Conservation (phyloP, 1,284 basidiomycete genomes). For the Moesziomyces sp. region DNA sequence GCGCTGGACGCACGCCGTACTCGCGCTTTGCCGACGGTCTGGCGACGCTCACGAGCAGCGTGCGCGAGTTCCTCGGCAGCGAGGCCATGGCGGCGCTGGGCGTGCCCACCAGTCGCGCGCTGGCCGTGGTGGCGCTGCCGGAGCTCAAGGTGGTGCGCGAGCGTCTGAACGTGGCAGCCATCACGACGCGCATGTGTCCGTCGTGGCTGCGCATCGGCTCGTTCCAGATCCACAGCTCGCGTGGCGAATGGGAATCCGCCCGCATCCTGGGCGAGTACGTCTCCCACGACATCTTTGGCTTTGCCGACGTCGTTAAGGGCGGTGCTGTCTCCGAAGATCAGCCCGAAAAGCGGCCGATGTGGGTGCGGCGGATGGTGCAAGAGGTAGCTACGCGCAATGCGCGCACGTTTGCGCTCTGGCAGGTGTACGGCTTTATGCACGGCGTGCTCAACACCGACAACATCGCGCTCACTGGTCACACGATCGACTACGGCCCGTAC, state of each 20-base stretch:
- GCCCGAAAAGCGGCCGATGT: slow-evolving; percentile 23
- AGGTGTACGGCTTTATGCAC: slow-evolving; percentile 71
- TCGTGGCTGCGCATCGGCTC: slow-evolving; percentile 92
- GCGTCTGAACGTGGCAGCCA: slow-evolving; percentile 79
- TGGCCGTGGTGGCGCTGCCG: slow-evolving; percentile 83
- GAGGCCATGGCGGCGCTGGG: slow-evolving; percentile 85
- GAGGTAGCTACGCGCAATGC: slow-evolving; percentile 80
- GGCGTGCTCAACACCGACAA: slow-evolving; percentile 91
- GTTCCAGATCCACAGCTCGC: slow-evolving; percentile 83
- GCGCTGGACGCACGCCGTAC: slow-evolving; percentile 92
- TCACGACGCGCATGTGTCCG: slow-evolving; percentile 85
- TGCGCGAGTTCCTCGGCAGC: slow-evolving; percentile 78
- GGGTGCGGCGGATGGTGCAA: slow-evolving; percentile 50
- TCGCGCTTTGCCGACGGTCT: slow-evolving; percentile 90
- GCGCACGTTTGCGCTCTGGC: slow-evolving; percentile 91
- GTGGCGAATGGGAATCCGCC: slow-evolving; percentile 72
- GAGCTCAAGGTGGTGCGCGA: slow-evolving; percentile 82
- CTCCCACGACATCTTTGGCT: slow-evolving; percentile 74
- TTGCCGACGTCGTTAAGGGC: slow-evolving; percentile 47
- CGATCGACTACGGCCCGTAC: slow-evolving; percentile 84
- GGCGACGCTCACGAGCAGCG: slow-evolving; percentile 88
- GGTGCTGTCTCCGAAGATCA: slow-evolving; percentile 3
- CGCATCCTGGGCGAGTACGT: slow-evolving; percentile 73
- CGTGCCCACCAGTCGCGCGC: slow-evolving; percentile 88
- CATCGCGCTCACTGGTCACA: slow-evolving; percentile 81